Base-by-base conservation (phyloP, 176 grass and related monocot species). In the Avena sativa region DNA sequence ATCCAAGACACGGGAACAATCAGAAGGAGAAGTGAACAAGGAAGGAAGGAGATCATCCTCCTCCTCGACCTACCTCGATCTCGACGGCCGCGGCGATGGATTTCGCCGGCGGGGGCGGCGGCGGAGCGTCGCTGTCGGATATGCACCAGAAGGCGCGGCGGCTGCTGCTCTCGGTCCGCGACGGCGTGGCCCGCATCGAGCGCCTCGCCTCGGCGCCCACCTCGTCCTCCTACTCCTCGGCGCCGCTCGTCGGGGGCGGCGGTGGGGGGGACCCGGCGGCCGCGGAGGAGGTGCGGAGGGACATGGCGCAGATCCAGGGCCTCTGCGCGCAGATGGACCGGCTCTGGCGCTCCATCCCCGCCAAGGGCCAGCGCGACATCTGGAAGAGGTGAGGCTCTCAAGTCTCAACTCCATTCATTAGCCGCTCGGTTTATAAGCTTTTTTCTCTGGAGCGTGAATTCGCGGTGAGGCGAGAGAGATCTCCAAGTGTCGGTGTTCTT, bases 281-380 rank as follows among this genome's bases (percentile, higher is more conserved):
- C 4, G 83, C 69, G 0, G 83, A 91, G 80, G 88, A 76, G 59
- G 93, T 95, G 32, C 81, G 85, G 25, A 19, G 87, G 53, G 97
- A 96, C 75, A 77, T 99, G 86, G 71, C 85, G 17, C 97, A 99
- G 94, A 99, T 99, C 94, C 97, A 92, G 71, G 87, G 92, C 50
- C 85, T 96, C 3, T 96, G 97, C 82, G 89, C 92, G 20, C 94
- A 99, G 92, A 99, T 99, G 97, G 92, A 99, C 74, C 92, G 89
- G 9, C 94, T 99, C 47, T 96, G 93, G 97, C 94, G 92, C 9
- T 94, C 94, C 55, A 91, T 96, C 83, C 90, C 94, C 13, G 77
- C 87, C 76, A 94, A 94, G 83, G 85, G 87, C 78, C 97, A 99
- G 80, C 92, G 92, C 30, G 97, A 96, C 89, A 89, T 99, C 81